Base-by-base conservation (phyloP, 1,284 basidiomycete genomes). In the Tilletiopsis washingtonensis region DNA sequence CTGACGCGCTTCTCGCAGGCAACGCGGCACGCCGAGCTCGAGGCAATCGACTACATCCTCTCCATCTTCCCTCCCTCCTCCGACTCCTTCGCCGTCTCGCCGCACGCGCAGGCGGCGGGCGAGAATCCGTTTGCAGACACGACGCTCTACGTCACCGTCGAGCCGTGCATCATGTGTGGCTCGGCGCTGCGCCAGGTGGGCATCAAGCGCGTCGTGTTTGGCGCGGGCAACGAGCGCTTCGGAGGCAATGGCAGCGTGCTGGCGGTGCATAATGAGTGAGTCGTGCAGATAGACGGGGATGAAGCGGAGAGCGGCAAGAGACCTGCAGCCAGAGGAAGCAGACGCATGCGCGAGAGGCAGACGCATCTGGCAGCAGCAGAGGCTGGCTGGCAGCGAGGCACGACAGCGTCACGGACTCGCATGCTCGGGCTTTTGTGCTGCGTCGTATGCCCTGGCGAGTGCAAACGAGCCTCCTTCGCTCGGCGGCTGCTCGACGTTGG, bases 131-230 rank as follows among this genome's bases (percentile, higher is more conserved):
- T 97, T 38, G 79, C 80, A 1, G 78, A 81, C 12, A 91, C 89
- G 20, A 88, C 83, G 2, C 82, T 98, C 17, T 99, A 98, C 73
- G 94, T 98, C 47, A 98, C 94, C 0, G 91, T 99, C 47, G 94
- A 99, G 75, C 94, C 94, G 0, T 99, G 94, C 74, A 89, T 98
- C 69, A 98, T 99, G 94, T 99, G 94, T 63, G 89, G 91, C 4
- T 88, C 87, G 24, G 94, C 93, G 4, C 79, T 98, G 41, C 81
- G 93, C 44, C 93, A 98, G 75, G 77, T 93, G 54, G 91, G 93
- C 5, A 91, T 99, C 67, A 82, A 83, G 51, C 81, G 85, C 52
- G 93, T 97, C 2, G 88, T 84, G 52, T 97, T 89, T 72, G 94
- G 94, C 1, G 94, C 89, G 64, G 87, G 83, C 17, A 98, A 99